Evolutionary conservation across 1,284 basidiomycete species (phyloP).

Genomic region (Ceratobasidium sp.): DNA sequence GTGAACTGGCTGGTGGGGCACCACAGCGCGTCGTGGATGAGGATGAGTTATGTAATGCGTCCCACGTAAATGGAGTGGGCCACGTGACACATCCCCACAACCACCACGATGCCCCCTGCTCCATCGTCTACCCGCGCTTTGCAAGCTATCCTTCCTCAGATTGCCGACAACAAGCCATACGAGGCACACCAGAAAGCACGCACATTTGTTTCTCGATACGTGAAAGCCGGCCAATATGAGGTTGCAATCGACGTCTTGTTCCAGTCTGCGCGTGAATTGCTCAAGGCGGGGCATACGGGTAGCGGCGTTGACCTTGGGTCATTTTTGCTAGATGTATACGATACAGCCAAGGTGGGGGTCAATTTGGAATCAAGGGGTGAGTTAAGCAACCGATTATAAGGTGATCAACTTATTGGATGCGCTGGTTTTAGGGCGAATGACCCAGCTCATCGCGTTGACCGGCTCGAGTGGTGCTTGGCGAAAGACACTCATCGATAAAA

Average conservation of each 20-base stretch:
- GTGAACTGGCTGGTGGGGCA: no score
- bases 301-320: constrained; percentile 84
- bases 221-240: constrained; percentile 69
- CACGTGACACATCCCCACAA: constrained; percentile 24
- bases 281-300: constrained; percentile 87
- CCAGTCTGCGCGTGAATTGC: constrained; percentile 81
- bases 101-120: constrained; percentile 49
- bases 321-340: constrained; percentile 84
- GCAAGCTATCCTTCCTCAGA: constrained; percentile 78
- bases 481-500: constrained; percentile 79
- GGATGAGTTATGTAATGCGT: no score
- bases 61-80: not conserved
- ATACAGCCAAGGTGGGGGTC: constrained; percentile 72
- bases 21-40: no score
- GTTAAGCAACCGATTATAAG: constrained; percentile 10
- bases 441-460: constrained; percentile 82
- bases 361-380: constrained; percentile 80
- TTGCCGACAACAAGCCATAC: constrained; percentile 76
- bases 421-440: constrained; percentile 69
- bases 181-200: constrained; percentile 95
- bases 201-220: constrained; percentile 89
- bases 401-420: constrained; percentile 41
- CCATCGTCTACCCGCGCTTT: constrained; percentile 70
- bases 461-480: constrained; percentile 81
- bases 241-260: constrained; percentile 90